Evolutionary conservation across 768 basidiomycete genomes (phyloP).

Genomic region (Kwoniella bestiolae): DNA sequence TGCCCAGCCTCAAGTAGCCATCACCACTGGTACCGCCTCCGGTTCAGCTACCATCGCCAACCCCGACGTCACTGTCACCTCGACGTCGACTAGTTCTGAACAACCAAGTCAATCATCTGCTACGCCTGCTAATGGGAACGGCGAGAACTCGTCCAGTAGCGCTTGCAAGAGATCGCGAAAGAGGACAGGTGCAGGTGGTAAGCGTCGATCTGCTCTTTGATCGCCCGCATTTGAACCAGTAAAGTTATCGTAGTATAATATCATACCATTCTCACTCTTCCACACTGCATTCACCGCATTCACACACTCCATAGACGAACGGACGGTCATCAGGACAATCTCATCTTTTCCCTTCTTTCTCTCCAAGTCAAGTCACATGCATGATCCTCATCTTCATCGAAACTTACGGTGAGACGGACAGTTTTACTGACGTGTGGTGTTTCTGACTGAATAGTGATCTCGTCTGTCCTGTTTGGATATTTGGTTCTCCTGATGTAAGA

Average conservation of each 20-base stretch:
- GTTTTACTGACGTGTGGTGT: background rate
- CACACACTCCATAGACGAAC: background rate
- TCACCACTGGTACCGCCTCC: background rate
- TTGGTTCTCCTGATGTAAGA: background rate
- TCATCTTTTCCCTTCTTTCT: background rate
- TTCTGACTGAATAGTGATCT: background rate
- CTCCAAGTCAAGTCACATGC: too few species aligned
- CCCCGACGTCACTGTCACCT: slow-evolving; percentile 4
- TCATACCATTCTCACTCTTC: background rate
- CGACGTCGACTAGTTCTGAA: background rate
- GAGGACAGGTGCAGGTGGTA: slow-evolving; percentile 5
- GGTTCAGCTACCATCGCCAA: slow-evolving; percentile 1
- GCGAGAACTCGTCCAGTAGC: background rate
- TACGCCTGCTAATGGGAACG: background rate
- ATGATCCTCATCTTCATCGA: too few species aligned
- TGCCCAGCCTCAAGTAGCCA: background rate
- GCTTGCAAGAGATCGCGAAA: slow-evolving; percentile 17
- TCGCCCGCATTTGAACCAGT: background rate
- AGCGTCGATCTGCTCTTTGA: background rate
- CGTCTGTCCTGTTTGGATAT: background rate
- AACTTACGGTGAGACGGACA: too few species aligned
- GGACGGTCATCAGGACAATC: background rate
- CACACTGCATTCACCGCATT: background rate
- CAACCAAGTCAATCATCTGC: background rate
- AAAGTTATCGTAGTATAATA: background rate